Evolutionary conservation across 345 rosid species (phyloP), one percentile per base, ranked within the genome.

Genomic region (Raphanus raphanistrum): DNA sequence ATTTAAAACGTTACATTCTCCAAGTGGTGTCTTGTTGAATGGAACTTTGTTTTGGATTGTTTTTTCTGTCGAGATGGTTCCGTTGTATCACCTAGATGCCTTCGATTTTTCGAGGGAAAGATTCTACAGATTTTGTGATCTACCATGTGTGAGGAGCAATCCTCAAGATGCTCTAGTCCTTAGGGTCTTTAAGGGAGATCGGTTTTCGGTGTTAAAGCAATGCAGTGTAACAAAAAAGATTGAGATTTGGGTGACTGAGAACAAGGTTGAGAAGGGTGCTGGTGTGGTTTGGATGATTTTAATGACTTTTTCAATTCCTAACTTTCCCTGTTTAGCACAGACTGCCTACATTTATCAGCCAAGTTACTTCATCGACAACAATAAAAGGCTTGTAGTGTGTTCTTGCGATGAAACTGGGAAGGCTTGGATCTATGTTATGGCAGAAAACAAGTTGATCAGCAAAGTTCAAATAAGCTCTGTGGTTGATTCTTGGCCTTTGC

Each of bases 381-480:
- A 66, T 11, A 6, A 38, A 41, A 66, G 55, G 33, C 70, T 66
- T 12, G 70, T 66, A 8, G 32, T 66, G 70, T 66, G 54, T 25
- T 21, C 10, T 66, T 66, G 70, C 55, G 70, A 66, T 25, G 17
- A 25, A 25, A 41, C 8, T 66, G 52, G 70, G 1, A 28, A 3
- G 16, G 55, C 70, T 66, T 66, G 55, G 70, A 41, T 66, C 32
- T 66, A 66, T 41, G 70, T 66, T 38, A 0, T 66, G 32, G 70
- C 5, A 9, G 17, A 38, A 1, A 66, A 66, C 3, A 66, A 66
- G 70, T 41, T 41, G 52, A 66, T 66, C 6, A 66, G 32, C 11
- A 38, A 5, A 66, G 3, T 2, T 2, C n/a, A 41, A 38, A 0
- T 65, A 11, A 8, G 21, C 4, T 12, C 17, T 66, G 70, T 66